These are phyloP conservation scores for Senna siamea DNA, from an alignment of 306 rosid genomes.

Conservation along the genomic window DNA sequence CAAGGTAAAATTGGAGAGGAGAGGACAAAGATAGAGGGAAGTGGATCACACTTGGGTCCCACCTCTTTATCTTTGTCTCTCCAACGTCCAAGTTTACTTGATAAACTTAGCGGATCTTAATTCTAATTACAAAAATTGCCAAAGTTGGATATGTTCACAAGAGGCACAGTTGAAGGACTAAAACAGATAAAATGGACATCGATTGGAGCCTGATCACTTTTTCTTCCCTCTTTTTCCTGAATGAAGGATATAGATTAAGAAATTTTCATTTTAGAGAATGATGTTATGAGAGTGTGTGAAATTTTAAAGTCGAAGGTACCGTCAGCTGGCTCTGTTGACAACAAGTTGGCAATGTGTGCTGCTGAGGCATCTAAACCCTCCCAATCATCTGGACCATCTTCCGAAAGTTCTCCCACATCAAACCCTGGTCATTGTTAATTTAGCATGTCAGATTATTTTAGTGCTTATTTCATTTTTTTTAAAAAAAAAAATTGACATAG, in stretches of 20 bases:
- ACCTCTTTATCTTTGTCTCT: too few relatives aligned
- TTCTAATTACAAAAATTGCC: neutral
- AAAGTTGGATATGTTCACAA: neutral
- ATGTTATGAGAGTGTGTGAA: neutral
- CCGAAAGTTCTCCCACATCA: conserved; percentile 94
- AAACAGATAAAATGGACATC: neutral
- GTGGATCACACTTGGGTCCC: too few relatives aligned
- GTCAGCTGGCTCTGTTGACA: conserved; percentile 97
- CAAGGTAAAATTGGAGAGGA: neutral
- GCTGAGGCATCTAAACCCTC: conserved; percentile 98
- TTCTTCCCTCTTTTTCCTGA: neutral
- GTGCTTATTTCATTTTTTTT: neutral
- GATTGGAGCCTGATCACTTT: neutral
- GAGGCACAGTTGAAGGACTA: neutral
- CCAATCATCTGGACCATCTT: conserved; percentile 94
- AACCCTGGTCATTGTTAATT: conserved; percentile 68
- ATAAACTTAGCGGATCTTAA: neutral
- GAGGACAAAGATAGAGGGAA: too few relatives aligned
- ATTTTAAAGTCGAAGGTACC: conserved; percentile 51
- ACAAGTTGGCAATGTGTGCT: conserved; percentile 84
- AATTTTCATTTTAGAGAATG: neutral
- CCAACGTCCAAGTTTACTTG: too few relatives aligned
- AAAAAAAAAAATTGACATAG: too few relatives aligned
- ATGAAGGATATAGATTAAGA: conserved; percentile 9
- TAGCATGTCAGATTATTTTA: conserved; percentile 29